Evolutionary conservation across 2,329 filamentous ascomycete species (phyloP), one percentile per base, ranked within the genome.

Genomic region (Magnaporthales sp.): DNA sequence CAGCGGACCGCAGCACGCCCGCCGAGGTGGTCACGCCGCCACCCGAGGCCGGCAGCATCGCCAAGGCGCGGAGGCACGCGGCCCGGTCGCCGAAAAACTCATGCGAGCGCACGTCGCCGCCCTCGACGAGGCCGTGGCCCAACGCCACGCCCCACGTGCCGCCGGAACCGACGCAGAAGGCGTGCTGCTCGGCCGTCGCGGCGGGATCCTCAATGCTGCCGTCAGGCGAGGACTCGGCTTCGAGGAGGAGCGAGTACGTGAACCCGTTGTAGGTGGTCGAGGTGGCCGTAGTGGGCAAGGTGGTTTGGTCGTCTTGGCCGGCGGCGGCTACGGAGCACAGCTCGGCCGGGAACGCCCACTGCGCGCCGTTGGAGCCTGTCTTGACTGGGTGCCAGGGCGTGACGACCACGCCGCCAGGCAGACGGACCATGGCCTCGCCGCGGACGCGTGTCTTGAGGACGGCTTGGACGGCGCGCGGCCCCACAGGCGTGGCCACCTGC

Each of bases 351-450:
- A 19, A 26, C 54, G 3, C 13, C 30, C 9, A 67, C 74, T 24
- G 10, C 4, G 38, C 38, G 19, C 38, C 38, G 6, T 8, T 7
- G 38, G 15, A 15, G 3, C 38, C 38, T 19, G 7, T 78, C 74
- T 1, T 72, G 2, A 89, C 74, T 1, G 86, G 86, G 71, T 89
- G 87, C 84, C 84, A 89, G 0, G 83, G 81, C 27, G 86, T 89
- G 30, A 88, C 80, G 7, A 83, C 72, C 8, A 88, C 75, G 1
- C 68, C 68, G 0, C 68, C 71, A 1, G 79, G 79, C 0, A 87
- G 73, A 0, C 76, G 76, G 67, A 81, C 84, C 71, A 88, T 77
- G 1, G 71, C 67, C 46, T 75, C 74, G 56, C 73, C 67, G 2
- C 68, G 66, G 0, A 86, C 79, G 0, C 74, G 72, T 5, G 84